These are phyloP conservation scores for Cinnamomum chago DNA, from an alignment of 164 flowering plant species.

Conservation along the genomic window DNA sequence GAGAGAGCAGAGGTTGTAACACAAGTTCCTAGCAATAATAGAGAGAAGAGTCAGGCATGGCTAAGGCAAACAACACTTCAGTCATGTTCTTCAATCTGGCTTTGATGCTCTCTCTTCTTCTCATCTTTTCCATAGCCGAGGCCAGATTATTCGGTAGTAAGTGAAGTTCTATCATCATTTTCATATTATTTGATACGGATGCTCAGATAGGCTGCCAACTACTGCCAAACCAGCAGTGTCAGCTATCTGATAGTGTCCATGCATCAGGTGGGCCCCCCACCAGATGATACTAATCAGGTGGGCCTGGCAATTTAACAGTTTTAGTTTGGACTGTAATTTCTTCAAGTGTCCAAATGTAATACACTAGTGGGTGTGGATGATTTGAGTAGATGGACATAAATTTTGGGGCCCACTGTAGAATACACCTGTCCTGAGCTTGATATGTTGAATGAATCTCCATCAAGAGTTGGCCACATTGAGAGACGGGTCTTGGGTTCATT, in stretches of 20 bases:
- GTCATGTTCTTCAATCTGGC: constrained; percentile 5
- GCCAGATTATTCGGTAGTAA: neutral
- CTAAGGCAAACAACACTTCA: neutral
- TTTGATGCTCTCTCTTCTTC: constrained; percentile 10
- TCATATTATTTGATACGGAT: too few species aligned
- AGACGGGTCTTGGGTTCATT: too few species aligned
- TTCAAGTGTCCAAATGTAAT: neutral
- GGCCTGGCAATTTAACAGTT: neutral
- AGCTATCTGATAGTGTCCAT: neutral
- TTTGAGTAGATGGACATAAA: too few species aligned
- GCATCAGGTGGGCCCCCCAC: neutral
- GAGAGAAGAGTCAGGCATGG: neutral
- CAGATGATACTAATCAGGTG: neutral
- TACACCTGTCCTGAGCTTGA: too few species aligned
- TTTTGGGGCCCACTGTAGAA: too few species aligned
- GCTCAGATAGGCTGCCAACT: too few species aligned
- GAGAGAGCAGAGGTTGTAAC: too few species aligned
- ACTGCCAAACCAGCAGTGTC: too few species aligned
- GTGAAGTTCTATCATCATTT: neutral
- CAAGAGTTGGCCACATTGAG: too few species aligned
- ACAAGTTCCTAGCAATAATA: too few species aligned
- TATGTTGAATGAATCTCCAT: too few species aligned
- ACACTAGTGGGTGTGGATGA: neutral
- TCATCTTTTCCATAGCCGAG: constrained; percentile 10
- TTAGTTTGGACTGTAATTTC: too few species aligned